These are phyloP conservation scores for Primulina huaijiensis DNA, from an alignment of 257 asterid species.

Conservation along the genomic window DNA sequence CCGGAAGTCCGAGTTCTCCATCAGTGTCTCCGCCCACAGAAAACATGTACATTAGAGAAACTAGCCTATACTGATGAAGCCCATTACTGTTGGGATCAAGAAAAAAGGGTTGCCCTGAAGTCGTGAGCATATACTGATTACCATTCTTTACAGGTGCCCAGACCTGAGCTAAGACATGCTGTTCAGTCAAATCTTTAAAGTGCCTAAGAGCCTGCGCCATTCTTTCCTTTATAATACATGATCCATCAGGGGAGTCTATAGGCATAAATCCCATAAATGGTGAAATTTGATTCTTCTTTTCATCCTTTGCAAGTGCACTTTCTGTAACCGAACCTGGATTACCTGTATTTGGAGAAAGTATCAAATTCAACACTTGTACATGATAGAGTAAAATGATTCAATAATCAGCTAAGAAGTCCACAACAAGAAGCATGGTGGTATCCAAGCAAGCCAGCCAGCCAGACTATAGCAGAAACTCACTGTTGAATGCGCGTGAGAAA, in stretches of 20 bases:
- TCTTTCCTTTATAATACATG: conserved; percentile 79
- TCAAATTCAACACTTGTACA: conserved; percentile 21
- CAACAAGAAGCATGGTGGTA: neutral
- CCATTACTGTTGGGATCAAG: conserved; percentile 79
- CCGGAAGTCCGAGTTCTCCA: conserved; percentile 77
- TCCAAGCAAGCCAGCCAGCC: conserved; percentile 11
- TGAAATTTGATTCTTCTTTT: conserved; percentile 47
- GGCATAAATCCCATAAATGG: conserved; percentile 49
- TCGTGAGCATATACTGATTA: conserved; percentile 71
- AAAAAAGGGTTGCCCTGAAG: conserved; percentile 89
- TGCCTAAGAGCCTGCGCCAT: conserved; percentile 86
- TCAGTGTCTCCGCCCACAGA: conserved; percentile 70
- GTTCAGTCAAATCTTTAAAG: conserved; percentile 74
- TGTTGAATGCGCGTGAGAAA: conserved; percentile 12
- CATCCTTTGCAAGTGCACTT: conserved; percentile 37
- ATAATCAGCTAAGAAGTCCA: conserved; percentile 9
- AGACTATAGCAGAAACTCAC: conserved; percentile 3
- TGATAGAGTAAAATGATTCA: neutral
- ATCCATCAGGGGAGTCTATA: conserved; percentile 51
- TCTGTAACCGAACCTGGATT: conserved; percentile 44
- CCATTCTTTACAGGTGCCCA: conserved; percentile 92
- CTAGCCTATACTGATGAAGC: conserved; percentile 85
- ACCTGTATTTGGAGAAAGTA: conserved; percentile 38
- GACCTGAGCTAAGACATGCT: conserved; percentile 83
- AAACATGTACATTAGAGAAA: conserved; percentile 68